A percentile compares a stretch with the other conserved stretches of the same genome.
phyloP scores from a whole-genome alignment of 1,139 yeast genomes.

The Taiozyma sp. region DNA sequence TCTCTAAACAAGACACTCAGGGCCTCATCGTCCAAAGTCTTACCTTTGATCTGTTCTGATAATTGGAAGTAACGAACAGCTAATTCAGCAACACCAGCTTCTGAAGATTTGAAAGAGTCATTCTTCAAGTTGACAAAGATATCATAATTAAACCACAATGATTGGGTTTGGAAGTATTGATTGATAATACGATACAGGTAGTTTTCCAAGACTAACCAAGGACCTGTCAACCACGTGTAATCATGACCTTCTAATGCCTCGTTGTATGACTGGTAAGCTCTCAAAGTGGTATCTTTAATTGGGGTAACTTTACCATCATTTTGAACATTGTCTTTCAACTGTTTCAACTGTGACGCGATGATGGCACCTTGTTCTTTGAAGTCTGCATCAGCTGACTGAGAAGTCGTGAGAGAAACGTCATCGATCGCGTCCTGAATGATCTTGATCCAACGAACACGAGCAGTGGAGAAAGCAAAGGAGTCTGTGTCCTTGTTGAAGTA shows the following conservation, averaged over 20 bases:
- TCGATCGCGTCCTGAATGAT: conserved; percentile 64
- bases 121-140: conserved; percentile 67
- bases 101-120: conserved; percentile 70
- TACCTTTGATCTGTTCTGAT: conserved; percentile 30
- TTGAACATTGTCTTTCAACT: conserved; percentile 35
- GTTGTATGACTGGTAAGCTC: conserved; percentile 49
- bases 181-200: conserved; percentile 70
- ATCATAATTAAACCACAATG: conserved; percentile 59
- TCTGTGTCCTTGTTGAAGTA: conserved; percentile 61
- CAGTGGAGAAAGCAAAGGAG: conserved; percentile 82
- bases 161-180: conserved; percentile 34
- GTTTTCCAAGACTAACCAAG: conserved; percentile 90
- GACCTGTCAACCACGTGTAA: conserved; percentile 77
- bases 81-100: conserved; percentile 75
- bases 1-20: conserved; percentile 63
- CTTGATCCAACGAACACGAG: conserved; percentile 82
- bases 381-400: conserved; percentile 15
- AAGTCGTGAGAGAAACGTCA: conserved; percentile 42
- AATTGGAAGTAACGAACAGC: conserved; percentile 64
- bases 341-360: conserved; percentile 33
- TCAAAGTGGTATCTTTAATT: conserved; percentile 42
- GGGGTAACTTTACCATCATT: conserved; percentile 36
- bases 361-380: conserved; percentile 28
- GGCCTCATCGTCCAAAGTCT: conserved; percentile 36
- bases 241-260: conserved; percentile 33